phyloP scores from a whole-genome alignment of 1,139 yeast species.

The Geotrichum histeridarum region DNA sequence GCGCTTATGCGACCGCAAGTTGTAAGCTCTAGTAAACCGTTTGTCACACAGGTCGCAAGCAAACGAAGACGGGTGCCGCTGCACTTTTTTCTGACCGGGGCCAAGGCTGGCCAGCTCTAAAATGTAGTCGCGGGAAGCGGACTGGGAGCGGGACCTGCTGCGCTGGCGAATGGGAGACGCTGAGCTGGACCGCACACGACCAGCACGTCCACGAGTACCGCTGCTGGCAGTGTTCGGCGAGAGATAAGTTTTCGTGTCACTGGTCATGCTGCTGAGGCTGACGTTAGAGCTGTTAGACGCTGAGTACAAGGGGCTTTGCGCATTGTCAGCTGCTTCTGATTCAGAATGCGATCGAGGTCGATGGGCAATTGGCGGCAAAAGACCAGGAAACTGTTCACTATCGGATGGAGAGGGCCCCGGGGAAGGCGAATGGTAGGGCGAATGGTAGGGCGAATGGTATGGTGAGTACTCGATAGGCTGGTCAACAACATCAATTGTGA shows the following conservation, averaged over 20 bases:
- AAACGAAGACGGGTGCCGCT: conserved; percentile 73
- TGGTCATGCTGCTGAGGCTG: conserved; percentile 10
- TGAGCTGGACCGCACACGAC: conserved; percentile 12
- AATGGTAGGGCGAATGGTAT: conserved; percentile 4
- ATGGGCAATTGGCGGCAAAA: conserved; percentile 18
- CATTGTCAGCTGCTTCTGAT: conserved; percentile 19
- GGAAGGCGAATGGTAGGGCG: conserved; percentile 7
- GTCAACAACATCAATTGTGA: conserved; percentile 18
- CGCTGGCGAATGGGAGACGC: conserved; percentile 16
- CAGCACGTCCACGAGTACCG: conserved; percentile 8
- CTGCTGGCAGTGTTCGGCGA: conserved; percentile 11
- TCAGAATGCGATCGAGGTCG: conserved; percentile 28
- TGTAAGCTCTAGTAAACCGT: conserved; percentile 85
- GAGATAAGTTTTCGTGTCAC: conserved; percentile 8
- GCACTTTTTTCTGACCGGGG: conserved; percentile 48
- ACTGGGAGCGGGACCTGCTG: conserved; percentile 28
- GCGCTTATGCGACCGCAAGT: conserved; percentile 81
- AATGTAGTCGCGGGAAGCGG: conserved; percentile 33
- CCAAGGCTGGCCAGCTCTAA: conserved; percentile 35
- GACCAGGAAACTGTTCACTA: conserved; percentile 12
- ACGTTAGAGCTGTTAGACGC: conserved; percentile 9
- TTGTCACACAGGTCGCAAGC: conserved; percentile 84
- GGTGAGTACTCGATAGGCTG: background rate
- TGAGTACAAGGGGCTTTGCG: conserved; percentile 4
- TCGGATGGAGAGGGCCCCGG: conserved; percentile 13